Evolutionary conservation across 768 basidiomycete species (phyloP).

Genomic region (Russula lepida): DNA sequence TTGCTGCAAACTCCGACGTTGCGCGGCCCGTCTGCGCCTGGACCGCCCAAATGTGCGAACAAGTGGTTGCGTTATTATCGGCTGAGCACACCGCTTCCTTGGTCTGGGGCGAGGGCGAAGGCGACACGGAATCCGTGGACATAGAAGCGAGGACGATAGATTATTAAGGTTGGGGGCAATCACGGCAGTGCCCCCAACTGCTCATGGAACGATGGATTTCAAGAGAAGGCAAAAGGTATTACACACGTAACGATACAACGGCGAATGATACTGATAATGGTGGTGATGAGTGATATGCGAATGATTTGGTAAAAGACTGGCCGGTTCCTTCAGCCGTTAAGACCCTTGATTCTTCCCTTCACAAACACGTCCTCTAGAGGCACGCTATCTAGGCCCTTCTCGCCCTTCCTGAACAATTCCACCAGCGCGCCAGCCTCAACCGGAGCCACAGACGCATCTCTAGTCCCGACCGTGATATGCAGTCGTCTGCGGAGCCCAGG

Average conservation of each 20-base stretch:
- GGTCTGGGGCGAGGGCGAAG: slow-evolving; percentile 34
- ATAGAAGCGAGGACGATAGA: slow-evolving; percentile 38
- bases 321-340: not conserved
- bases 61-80: slow-evolving; percentile 44
- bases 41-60: slow-evolving; percentile 52
- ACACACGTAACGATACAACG: too few relatives aligned
- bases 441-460: slow-evolving; percentile 39
- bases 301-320: not conserved
- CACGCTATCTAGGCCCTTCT: slow-evolving; percentile 25
- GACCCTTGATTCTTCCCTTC: slow-evolving; percentile 29
- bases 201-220: too few relatives aligned
- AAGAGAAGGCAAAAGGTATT: too few relatives aligned
- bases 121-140: slow-evolving; percentile 24
- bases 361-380: slow-evolving; percentile 25
- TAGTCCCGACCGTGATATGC: slow-evolving; percentile 87
- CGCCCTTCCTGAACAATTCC: slow-evolving; percentile 39
- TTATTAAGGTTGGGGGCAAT: too few relatives aligned
- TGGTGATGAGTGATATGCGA: not conserved
- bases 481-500: slow-evolving; percentile 41
- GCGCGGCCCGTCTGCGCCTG: too few relatives aligned
- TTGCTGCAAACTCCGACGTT: too few relatives aligned
- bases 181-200: too few relatives aligned
- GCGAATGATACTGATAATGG: too few relatives aligned
- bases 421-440: slow-evolving; percentile 69
- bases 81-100: slow-evolving; percentile 38